Evolutionary conservation across 1,284 basidiomycete species (phyloP), one percentile per base, ranked within the genome.

Genomic region (Mycena citricolor): DNA sequence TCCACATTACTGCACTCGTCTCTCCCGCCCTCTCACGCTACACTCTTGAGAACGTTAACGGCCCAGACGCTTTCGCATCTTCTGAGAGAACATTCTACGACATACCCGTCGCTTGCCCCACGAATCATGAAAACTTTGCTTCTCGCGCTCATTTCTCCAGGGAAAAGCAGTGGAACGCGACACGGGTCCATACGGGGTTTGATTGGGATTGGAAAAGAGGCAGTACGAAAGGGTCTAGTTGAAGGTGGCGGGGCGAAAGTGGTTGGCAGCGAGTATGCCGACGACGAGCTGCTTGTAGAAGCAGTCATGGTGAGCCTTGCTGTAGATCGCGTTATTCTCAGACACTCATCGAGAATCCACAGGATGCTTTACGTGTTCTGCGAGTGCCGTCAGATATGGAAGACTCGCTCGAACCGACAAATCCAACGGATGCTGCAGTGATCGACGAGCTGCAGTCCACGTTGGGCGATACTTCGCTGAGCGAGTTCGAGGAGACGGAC

Each of bases 91-190:
- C 84, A 82, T 56, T 91, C 77, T n/a, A 90, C 79, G 32, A 88
- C 77, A 2, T 95, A 94, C 60, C 89, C 91, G 0, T 87, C 88
- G 0, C 76, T 94, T 13, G 83, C 86, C 5, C 86, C 90, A 23
- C 85, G 95, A 8, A 86, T 98, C 36, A 88, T 94, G 67, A 94
- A 95, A 59, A 97, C 95, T 0, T 77, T 99, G 5, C 75, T 94
- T 6, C 77, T 94, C 11, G 93, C 93, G 0, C 79, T 98, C 4
- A 75, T 91, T 42, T 82, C 83, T 0, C 73, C 76, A 13, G 79
- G 74, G 5, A 86, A 86, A 61, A 81, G 77, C 44, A 76, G 75
- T 21, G 90, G 86, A 5, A 88, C 86, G 11, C 76, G 87, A 43
- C 90, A 90, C 63, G 92, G 93, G 30, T 90, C 92, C 0, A 80